Base-by-base conservation (phyloP, 208 protist species). In the Trypanosoma brucei region DNA sequence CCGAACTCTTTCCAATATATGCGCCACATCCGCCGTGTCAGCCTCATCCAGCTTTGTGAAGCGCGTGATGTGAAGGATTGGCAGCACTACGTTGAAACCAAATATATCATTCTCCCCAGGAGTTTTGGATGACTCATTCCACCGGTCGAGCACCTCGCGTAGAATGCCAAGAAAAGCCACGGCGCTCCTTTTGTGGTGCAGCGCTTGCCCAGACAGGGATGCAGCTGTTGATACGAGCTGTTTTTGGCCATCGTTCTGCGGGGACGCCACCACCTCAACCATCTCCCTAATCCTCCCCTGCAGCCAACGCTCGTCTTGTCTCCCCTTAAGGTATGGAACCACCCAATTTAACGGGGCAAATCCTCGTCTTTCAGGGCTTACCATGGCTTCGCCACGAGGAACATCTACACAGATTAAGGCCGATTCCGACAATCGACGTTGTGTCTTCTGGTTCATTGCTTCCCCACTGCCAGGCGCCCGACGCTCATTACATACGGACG, bases 101-200 rank as follows among this genome's bases (percentile, higher is more conserved):
- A 75, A 75, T 55, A 65, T 65, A 9, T 39, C 52, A 44, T 8
- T 40, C 14, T 65, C 63, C 13, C 57, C 59, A 38, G 59, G 66
- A 38, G 57, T 69, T 33, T 66, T 45, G 3, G 52, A 30, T 14
- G 34, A 35, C 5, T 40, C 31, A 51, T 75, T 70, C 70, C 62
- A 68, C 13, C 59, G 55, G 9, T 33, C 22, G 33, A 81, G 49
- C 37, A 81, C 59, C 35, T 57, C 55, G 30, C 22, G 40, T 6
- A 81, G 60, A 33, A 81, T 68, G n/a, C 3, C 22, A 31, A 76
- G 7, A 59, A 81, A 81, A 9, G 48, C 66, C 39, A 53, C 45
- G 13, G 62, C 60, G 40, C 66, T 64, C 11, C 70, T 39, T 31
- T 58, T 51, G 44, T 73, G n/a, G 6, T 53, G 36, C 11, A 55